Conservation (phyloP, 768 basidiomycete genomes). For the Naganishia onofrii region DNA sequence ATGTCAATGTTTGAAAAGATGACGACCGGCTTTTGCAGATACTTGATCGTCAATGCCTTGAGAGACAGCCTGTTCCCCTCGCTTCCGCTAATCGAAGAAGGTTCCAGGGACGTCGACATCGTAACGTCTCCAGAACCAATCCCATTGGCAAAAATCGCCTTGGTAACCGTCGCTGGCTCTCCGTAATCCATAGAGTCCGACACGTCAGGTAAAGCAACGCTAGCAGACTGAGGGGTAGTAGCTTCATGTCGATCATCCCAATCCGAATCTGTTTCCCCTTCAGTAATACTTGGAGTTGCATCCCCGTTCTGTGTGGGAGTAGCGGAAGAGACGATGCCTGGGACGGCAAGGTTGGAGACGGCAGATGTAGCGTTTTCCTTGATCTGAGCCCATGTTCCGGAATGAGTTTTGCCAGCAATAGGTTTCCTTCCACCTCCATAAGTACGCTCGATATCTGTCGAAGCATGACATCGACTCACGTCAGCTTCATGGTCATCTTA, state of each 20-base stretch:
- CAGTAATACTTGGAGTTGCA: conserved; percentile 47
- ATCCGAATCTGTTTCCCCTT: conserved; percentile 36
- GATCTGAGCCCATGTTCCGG: neutral
- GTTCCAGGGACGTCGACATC: neutral
- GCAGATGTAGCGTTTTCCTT: conserved; percentile 15
- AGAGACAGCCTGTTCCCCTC: conserved; percentile 57
- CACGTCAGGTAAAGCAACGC: neutral
- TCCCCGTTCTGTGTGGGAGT: conserved; percentile 7
- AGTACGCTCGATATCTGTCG: conserved; percentile 80
- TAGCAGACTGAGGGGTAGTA: conserved; percentile 4
- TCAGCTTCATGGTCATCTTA: neutral
- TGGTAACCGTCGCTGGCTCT: conserved; percentile 5
- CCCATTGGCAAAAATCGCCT: neutral
- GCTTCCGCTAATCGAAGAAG: conserved; percentile 8
- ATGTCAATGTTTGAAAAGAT: conserved; percentile 77
- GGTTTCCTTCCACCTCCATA: conserved; percentile 84
- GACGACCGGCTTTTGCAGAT: conserved; percentile 83
- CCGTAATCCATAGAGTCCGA: neutral
- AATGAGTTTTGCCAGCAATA: conserved; percentile 58
- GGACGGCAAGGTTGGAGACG: neutral
- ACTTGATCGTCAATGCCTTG: conserved; percentile 84
- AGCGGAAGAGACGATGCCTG: neutral
- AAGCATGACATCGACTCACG: neutral
- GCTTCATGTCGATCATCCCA: conserved; percentile 24
- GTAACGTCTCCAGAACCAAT: neutral